Conservation (phyloP, 805 yeast genomes). For the Ogataea trehalophila region DNA sequence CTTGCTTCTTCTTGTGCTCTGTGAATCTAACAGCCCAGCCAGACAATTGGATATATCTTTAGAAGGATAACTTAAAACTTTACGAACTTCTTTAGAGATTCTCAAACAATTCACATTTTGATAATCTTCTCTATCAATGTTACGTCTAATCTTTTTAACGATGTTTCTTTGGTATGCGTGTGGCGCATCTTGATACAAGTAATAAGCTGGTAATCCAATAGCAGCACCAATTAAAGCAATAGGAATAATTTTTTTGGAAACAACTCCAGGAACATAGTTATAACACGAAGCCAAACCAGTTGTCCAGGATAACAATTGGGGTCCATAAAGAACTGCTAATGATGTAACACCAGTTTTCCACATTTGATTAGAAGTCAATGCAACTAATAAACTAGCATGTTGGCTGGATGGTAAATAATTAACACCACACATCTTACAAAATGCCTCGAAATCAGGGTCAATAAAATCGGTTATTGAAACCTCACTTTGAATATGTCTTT, state of each 20-base stretch:
- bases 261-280: slow-evolving; percentile 20
- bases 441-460: slow-evolving; percentile 67
- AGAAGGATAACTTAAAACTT: slow-evolving; percentile 75
- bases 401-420: slow-evolving; percentile 33
- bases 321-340: slow-evolving; percentile 23
- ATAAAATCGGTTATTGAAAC: slow-evolving; percentile 70
- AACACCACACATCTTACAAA: slow-evolving; percentile 32
- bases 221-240: slow-evolving; percentile 26
- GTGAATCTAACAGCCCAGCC: slow-evolving; percentile 60
- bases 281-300: slow-evolving; percentile 29
- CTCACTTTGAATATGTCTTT: slow-evolving; percentile 52
- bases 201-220: slow-evolving; percentile 36
- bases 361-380: slow-evolving; percentile 16
- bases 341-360: slow-evolving; percentile 28
- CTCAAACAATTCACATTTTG: slow-evolving; percentile 74
- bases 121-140: slow-evolving; percentile 66
- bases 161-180: slow-evolving; percentile 82
- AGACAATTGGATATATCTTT: slow-evolving; percentile 73
- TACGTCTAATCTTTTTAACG: slow-evolving; percentile 61
- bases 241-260: slow-evolving; percentile 29
- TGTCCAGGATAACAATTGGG: slow-evolving; percentile 25
- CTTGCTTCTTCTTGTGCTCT: slow-evolving; percentile 52
- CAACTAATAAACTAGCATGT: slow-evolving; percentile 24
- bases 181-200: slow-evolving; percentile 76
- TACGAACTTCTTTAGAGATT: slow-evolving; percentile 74